A percentile compares a stretch with the other conserved stretches of the same genome.
Conservation (phyloP, 179 eudicot species). For the Sideroxylon spinosum region DNA sequence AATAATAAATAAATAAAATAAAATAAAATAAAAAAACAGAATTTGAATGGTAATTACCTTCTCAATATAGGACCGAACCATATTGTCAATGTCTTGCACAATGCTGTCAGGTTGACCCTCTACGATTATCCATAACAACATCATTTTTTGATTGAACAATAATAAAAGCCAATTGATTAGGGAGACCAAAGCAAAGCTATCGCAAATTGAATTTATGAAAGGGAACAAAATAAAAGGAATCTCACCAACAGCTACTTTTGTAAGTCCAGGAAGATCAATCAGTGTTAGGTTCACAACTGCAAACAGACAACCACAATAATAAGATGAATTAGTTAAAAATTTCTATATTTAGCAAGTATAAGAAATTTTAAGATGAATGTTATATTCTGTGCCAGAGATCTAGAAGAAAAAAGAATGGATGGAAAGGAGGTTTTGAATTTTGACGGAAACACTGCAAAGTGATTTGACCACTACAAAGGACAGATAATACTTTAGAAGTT, state of each 20-base stretch:
- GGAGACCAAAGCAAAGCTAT: background rate
- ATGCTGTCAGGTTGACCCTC: conserved; percentile 86
- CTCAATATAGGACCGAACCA: conserved; percentile 93
- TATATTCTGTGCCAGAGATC: background rate
- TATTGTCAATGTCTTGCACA: conserved; percentile 82
- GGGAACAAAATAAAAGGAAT: background rate
- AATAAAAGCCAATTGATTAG: background rate
- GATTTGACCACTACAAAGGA: background rate
- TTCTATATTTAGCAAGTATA: background rate
- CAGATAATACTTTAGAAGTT: background rate
- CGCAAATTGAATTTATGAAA: background rate
- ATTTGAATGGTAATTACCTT: conserved; percentile 1
- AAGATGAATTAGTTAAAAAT: background rate
- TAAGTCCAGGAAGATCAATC: conserved; percentile 98
- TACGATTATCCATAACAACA: conserved; percentile 30
- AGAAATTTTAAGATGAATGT: background rate
- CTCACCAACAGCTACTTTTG: conserved; percentile 95
- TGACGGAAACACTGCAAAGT: background rate
- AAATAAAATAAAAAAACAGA: background rate
- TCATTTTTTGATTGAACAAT: background rate
- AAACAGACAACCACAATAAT: conserved; percentile 18
- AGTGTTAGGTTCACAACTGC: conserved; percentile 97
- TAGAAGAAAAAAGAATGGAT: background rate
- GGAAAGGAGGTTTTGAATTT: background rate
- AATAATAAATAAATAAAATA: too few relatives aligned